Conservation (phyloP, 805 yeast genomes). For the Tanozyma kutaoensis region DNA sequence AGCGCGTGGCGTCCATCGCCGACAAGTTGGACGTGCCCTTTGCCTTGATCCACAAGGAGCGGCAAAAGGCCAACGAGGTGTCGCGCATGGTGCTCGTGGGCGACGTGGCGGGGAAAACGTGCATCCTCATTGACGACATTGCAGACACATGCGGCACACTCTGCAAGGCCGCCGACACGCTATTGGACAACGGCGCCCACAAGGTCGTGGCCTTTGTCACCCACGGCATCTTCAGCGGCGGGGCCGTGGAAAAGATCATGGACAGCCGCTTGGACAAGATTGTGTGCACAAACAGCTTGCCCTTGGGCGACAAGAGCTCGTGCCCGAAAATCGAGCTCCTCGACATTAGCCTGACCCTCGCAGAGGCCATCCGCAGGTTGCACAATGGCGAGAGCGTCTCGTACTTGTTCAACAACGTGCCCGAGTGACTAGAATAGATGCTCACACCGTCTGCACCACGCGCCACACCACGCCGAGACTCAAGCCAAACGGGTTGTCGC, state of each 20-base stretch:
- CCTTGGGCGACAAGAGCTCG: conserved; percentile 49
- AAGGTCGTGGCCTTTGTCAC: conserved; percentile 89
- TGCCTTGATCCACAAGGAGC: conserved; percentile 93
- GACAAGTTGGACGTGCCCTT: conserved; percentile 85
- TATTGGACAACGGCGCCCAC: conserved; percentile 69
- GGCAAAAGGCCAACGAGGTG: conserved; percentile 91
- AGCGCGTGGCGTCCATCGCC: conserved; percentile 89
- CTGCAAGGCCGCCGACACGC: conserved; percentile 85
- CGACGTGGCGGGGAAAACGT: conserved; percentile 72
- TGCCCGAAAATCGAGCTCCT: conserved; percentile 68
- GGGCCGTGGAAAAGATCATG: conserved; percentile 64
- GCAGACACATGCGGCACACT: conserved; percentile 98
- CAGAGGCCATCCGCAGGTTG: conserved; percentile 87
- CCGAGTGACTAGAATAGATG: no score
- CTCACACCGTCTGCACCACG: conserved; percentile 1
- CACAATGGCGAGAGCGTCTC: conserved; percentile 96
- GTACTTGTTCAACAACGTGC: conserved; percentile 71
- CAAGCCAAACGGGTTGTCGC: conserved; percentile 53
- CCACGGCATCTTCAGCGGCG: conserved; percentile 85
- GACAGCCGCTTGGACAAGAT: conserved; percentile 55
- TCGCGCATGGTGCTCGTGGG: conserved; percentile 94
- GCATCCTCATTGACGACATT: conserved; percentile 91
- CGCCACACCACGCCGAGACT: conserved; percentile 54
- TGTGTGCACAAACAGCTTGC: conserved; percentile 90
- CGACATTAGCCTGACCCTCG: conserved; percentile 77